Base-by-base conservation (phyloP, 225 moss, liverwort and hornwort species). In the Asterella californica region DNA sequence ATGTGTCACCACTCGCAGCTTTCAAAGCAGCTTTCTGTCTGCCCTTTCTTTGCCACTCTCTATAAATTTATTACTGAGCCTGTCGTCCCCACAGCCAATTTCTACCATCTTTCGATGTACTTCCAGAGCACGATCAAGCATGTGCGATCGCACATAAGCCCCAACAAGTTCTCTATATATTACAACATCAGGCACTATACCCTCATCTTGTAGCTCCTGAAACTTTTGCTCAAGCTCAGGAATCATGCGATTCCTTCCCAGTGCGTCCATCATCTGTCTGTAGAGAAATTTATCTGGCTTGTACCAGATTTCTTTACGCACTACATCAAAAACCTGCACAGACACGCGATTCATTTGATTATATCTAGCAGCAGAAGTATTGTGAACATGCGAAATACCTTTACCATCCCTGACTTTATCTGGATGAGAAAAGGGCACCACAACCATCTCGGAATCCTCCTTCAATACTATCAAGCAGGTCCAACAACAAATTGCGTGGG, bases 281-380 rank as follows among this genome's bases (percentile, higher is more conserved):
- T 87, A 87, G 46, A 87, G 66, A 78, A 82, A 87, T 34, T 76
- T 79, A 66, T 87, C 87, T 19, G 87, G 87, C 67, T 82, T 87
- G 77, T 87, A 87, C 87, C 87, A 87, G 34, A 87, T 84, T 70
- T 87, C 87, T 15, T 87, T 87, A 25, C 83, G 70, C 73, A 87
- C 84, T 48, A 80, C 54, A 46, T 87, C 84, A 74, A 87, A 87
- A 21, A 86, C 34, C 86, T 86, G 57, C 76, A 68, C 52, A 46
- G 10, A 9, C 55, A 55, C 4, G 22, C 22, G 11, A 42, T 42
- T 42, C 42, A 42, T 7, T 42, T 7, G 42, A 42, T 42, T 42
- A 42, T 42, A 42, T 42, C 42, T 7, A 42, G 42, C 42, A 42
- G 42, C 42, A 42, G 7, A 2, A 3, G 42, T 42, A 7, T 42